Evolutionary conservation across 345 rosid species (phyloP).

Genomic region (Corchorus capsularis): DNA sequence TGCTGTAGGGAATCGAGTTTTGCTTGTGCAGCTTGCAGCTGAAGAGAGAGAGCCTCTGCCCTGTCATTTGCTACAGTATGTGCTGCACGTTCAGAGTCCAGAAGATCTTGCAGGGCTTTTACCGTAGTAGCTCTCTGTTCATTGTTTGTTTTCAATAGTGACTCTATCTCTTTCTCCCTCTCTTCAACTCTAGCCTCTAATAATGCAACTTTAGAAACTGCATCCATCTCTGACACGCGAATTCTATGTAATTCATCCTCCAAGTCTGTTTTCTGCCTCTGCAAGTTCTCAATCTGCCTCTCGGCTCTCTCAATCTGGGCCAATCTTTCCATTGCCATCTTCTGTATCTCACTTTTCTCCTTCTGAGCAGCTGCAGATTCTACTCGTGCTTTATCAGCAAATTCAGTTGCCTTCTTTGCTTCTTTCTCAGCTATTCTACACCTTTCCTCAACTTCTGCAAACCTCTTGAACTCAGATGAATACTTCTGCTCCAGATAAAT

Average conservation of each 20-base stretch:
- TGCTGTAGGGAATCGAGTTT: slow-evolving; percentile 82
- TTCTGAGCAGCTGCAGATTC: slow-evolving; percentile 82
- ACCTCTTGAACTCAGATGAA: slow-evolving; percentile 73
- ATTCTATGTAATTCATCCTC: slow-evolving; percentile 60
- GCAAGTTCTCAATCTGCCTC: slow-evolving; percentile 77
- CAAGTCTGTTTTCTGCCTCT: slow-evolving; percentile 69
- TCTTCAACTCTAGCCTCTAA: slow-evolving; percentile 91
- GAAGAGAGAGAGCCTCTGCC: slow-evolving; percentile 82
- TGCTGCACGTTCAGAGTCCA: slow-evolving; percentile 84
- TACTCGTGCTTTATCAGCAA: slow-evolving; percentile 83
- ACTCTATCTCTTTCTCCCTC: slow-evolving; percentile 94
- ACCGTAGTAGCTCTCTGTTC: slow-evolving; percentile 82
- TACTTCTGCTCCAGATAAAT: slow-evolving; percentile 79
- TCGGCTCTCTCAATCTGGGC: slow-evolving; percentile 81
- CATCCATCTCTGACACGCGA: slow-evolving; percentile 68
- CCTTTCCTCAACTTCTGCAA: slow-evolving; percentile 83
- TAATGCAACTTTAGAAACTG: slow-evolving; percentile 61
- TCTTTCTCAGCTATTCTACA: slow-evolving; percentile 82
- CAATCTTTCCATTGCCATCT: slow-evolving; percentile 84
- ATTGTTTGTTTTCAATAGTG: slow-evolving; percentile 66
- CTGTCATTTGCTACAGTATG: slow-evolving; percentile 68
- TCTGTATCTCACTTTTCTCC: slow-evolving; percentile 81
- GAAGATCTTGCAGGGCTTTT: slow-evolving; percentile 71
- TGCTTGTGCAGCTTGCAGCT: slow-evolving; percentile 83
- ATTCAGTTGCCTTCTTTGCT: slow-evolving; percentile 82